Evolutionary conservation across 2,329 filamentous ascomycete species (phyloP), one percentile per base, ranked within the genome.

Genomic region (Orbilia ellipsospora): DNA sequence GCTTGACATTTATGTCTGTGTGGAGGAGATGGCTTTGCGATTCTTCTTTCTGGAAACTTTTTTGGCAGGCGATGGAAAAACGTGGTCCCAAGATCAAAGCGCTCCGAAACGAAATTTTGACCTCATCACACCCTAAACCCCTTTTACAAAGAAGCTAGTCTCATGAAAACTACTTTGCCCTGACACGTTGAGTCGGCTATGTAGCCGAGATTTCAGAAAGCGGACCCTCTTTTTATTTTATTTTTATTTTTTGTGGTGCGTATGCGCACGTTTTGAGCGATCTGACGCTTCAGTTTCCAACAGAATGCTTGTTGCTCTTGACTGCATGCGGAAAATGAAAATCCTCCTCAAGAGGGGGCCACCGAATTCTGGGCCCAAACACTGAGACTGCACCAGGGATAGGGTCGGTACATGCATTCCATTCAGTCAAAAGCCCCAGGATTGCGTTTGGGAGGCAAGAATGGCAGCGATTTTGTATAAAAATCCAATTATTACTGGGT

Each of bases 331-430:
- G 60, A 36, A 4, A 54, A 60, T 23, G 51, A 55, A 45, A 69
- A 52, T 48, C 65, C 45, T 59, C 18, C 44, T 23, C 16, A 18
- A 42, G 42, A 23, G 28, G 52, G 63, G 26, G 15, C 55, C 67
- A 72, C 44, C 40, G 51, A 56, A 64, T 63, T 54, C 18, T 51
- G 31, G 16, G 59, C 59, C 67, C 23, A 72, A 72, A 59, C 67
- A 56, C 59, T 2, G 5, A 55, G 45, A 56, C 36, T 12, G 36
- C 20, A 16, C 55, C 13, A 23, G 31, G 28, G 28, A 31, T 31
- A 3, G 28, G 28, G 28, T 31, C 7, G 28, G 28, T 31, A 31
- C 3, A 31, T 31, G 28, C 28, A 31, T 7, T 3, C 7, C 3
- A 3, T 31, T 3, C 7, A 7, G 28, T 31, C 4, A 31, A 31